Base-by-base conservation (phyloP, 2,329 filamentous ascomycete species). In the Rosellinia necatrix region DNA sequence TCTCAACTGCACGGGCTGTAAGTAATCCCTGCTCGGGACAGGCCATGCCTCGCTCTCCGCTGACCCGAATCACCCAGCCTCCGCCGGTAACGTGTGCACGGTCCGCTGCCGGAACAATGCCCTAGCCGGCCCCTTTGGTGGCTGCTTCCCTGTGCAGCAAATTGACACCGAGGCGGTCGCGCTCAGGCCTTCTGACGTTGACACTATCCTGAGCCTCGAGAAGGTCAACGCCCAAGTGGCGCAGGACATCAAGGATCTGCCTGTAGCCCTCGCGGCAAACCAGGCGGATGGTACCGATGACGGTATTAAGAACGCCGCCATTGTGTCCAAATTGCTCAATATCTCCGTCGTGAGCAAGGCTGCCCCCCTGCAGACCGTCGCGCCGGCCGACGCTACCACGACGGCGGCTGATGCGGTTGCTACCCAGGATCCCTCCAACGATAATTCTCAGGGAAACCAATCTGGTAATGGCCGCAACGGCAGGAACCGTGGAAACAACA, bases 31-130 rank as follows among this genome's bases (percentile, higher is more conserved):
- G 7, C 12, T n/a, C n/a, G 1, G 22, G 3, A 12, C 17, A 2
- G 6, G 7, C 8, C 3, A 25, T 13, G 10, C 12, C 3, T 17
- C 30, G 4, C n/a, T n/a, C 2, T 7, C 25, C 29, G 21, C 48
- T 49, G 17, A 53, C 37, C n/a, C 4, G 2, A 9, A 22, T 4
- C n/a, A 5, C 15, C 6, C 34, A 78, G 78, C 72, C 6, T 82
- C 82, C 0, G 82, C 81, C 1, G 84, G 84, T 38, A 80, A 83
- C 51, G 65, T 84, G 34, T 84, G 81, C 74, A 85, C 82, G 1
- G 75, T 85, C 17, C 78, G 83, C 30, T 85, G 83, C 74, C 76
- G 81, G 17, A 86, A 86, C 73, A 81, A 78, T 53, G 80, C 81
- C 3, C 70, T 78, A 3, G 81, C 81, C 8, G 81, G 81, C 4